phyloP scores from a whole-genome alignment of 768 basidiomycete species.

The Agrocybe praecox region DNA sequence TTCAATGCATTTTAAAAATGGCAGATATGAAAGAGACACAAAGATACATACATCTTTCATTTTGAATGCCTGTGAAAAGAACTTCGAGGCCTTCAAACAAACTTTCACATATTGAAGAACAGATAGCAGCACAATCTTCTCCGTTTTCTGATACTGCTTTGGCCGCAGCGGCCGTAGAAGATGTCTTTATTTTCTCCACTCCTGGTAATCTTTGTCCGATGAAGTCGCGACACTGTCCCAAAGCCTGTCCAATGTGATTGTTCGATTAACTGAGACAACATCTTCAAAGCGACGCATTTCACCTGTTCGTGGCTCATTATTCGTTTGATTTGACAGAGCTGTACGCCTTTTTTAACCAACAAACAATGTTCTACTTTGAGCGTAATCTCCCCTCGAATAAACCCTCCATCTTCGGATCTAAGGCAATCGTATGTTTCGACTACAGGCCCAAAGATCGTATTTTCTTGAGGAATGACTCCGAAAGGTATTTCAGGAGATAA shows the following conservation, averaged over 20 bases:
- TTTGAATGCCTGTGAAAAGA: slow-evolving; percentile 65
- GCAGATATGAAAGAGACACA: neutral
- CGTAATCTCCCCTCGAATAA: slow-evolving; percentile 61
- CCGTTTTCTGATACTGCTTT: slow-evolving; percentile 44
- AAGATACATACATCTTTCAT: slow-evolving; percentile 44
- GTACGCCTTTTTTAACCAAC: slow-evolving; percentile 60
- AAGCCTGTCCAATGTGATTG: slow-evolving; percentile 46
- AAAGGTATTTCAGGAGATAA: slow-evolving; percentile 48
- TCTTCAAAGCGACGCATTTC: slow-evolving; percentile 1
- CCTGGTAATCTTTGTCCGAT: slow-evolving; percentile 53
- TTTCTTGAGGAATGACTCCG: slow-evolving; percentile 82
- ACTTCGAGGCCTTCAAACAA: slow-evolving; percentile 66
- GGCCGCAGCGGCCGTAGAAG: slow-evolving; percentile 78
- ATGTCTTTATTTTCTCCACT: slow-evolving; percentile 53
- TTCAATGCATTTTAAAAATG: slow-evolving; percentile 23
- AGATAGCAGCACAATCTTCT: slow-evolving; percentile 68
- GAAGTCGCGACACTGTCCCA: slow-evolving; percentile 78
- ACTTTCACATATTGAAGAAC: slow-evolving; percentile 63
- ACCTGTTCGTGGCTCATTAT: slow-evolving; percentile 86
- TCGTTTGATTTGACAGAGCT: slow-evolving; percentile 52
- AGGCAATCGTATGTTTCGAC: slow-evolving; percentile 74
- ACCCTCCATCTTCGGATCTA: slow-evolving; percentile 46
- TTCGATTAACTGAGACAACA: neutral
- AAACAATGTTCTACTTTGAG: slow-evolving; percentile 72
- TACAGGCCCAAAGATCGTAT: slow-evolving; percentile 73